A percentile compares a stretch with the other conserved stretches of the same genome.
phyloP scores from a whole-genome alignment of 176 grass and related monocot species.

The Dendrocalamus sinicus region DNA sequence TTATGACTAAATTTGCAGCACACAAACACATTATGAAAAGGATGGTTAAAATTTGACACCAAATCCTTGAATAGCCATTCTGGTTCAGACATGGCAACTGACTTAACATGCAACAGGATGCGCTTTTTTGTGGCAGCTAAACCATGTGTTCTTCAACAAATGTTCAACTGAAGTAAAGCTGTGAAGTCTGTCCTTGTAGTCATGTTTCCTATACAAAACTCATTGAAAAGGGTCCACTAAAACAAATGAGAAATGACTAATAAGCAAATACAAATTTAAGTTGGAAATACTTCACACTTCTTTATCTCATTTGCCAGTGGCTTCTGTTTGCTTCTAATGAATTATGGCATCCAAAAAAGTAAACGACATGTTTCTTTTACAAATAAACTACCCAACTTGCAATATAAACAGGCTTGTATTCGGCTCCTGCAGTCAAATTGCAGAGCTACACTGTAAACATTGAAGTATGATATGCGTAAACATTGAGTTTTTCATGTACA shows the following conservation, averaged over 20 bases:
- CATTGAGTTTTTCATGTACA: background rate
- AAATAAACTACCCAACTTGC: conserved; percentile 4
- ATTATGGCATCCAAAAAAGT: background rate
- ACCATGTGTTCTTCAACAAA: background rate
- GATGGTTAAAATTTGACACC: background rate
- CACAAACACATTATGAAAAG: background rate
- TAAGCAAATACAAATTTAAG: background rate
- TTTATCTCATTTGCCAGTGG: background rate
- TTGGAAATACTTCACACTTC: background rate
- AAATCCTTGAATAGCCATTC: background rate
- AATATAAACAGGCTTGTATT: background rate
- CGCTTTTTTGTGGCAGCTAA: background rate
- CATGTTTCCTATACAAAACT: background rate
- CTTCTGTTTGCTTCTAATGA: background rate
- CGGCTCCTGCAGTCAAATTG: background rate
- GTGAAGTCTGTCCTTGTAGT: background rate
- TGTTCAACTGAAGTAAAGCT: background rate
- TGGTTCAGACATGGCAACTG: background rate
- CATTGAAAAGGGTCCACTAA: background rate
- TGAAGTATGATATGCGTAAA: background rate
- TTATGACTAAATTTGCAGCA: background rate
- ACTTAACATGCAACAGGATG: background rate
- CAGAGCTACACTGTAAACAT: background rate
- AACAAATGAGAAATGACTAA: background rate
- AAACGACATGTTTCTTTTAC: background rate